These are phyloP conservation scores for Arachis stenosperma DNA, from an alignment of 306 rosid genomes.

Conservation along the genomic window DNA sequence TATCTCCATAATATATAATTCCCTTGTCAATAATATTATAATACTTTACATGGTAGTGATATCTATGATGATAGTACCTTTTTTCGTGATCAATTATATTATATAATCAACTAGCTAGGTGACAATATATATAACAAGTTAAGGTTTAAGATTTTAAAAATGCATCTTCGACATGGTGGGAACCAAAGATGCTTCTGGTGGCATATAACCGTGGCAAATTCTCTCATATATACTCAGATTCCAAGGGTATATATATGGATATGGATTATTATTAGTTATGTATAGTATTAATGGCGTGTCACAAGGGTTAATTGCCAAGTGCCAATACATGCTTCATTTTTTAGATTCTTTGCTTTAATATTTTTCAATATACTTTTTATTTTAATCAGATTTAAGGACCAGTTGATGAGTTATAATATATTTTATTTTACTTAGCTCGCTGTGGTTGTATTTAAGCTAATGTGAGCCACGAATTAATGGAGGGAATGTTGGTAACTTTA, in stretches of 20 bases:
- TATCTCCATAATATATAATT: not conserved
- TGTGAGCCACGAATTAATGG: not conserved
- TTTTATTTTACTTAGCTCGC: not conserved
- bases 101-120: not conserved
- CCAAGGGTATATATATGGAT: not conserved
- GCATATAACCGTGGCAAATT: slow-evolving; percentile 9
- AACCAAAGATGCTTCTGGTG: slow-evolving; percentile 21
- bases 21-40: slow-evolving; percentile 23
- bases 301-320: slow-evolving; percentile 4
- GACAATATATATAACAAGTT: not conserved
- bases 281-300: not conserved
- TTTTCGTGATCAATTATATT: not conserved
- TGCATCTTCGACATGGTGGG: slow-evolving; percentile 20
- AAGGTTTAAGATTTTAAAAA: not conserved
- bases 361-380: too few species aligned
- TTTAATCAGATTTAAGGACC: not conserved
- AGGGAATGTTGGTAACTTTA: not conserved
- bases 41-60: not conserved
- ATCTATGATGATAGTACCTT: not conserved
- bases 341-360: not conserved
- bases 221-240: not conserved
- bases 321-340: slow-evolving; percentile 17
- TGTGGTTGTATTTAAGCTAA: not conserved
- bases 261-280: not conserved
- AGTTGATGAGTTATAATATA: not conserved